Conservation (phyloP, 164 flowering plant species). For the Houttuynia cordata region DNA sequence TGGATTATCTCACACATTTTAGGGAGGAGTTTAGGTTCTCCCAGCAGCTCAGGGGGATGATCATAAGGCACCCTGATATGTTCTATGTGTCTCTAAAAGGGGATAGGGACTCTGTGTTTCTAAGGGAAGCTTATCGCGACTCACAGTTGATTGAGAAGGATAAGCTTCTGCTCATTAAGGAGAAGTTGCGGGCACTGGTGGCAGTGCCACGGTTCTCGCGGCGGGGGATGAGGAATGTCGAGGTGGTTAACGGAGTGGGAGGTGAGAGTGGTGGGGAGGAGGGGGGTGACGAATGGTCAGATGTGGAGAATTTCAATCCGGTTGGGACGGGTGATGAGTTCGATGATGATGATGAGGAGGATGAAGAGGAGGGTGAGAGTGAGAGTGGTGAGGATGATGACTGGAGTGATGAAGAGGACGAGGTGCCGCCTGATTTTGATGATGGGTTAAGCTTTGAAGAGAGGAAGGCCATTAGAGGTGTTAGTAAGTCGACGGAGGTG, state of each 20-base stretch:
- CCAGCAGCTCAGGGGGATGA: conserved; percentile 87
- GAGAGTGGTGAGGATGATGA: conserved; percentile 28
- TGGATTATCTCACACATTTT: conserved; percentile 89
- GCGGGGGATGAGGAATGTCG: conserved; percentile 14
- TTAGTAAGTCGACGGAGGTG: conserved; percentile 7
- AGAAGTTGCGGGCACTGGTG: conserved; percentile 81
- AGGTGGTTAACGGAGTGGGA: conserved; percentile 9
- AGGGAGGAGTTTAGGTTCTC: conserved; percentile 90
- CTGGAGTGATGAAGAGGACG: conserved; percentile 57
- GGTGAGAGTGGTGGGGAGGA: conserved; percentile 36
- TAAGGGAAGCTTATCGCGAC: conserved; percentile 76
- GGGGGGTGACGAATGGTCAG: conserved; percentile 47
- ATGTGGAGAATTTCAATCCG: conserved; percentile 27
- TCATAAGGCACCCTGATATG: conserved; percentile 92
- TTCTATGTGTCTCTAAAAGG: conserved; percentile 93
- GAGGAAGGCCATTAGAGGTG: conserved; percentile 18
- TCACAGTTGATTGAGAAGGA: conserved; percentile 82
- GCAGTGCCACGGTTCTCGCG: conserved; percentile 50
- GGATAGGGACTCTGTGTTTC: conserved; percentile 84
- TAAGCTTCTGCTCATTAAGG: conserved; percentile 57
- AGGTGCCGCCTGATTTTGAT: conserved; percentile 67
- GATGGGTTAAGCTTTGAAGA: conserved; percentile 31
- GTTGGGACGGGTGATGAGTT: conserved; percentile 32
- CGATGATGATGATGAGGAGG: conserved; percentile 30
- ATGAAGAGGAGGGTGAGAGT: conserved; percentile 27